Base-by-base conservation (phyloP, 73 alveolate genomes). In the Tetrahymena borealis region DNA sequence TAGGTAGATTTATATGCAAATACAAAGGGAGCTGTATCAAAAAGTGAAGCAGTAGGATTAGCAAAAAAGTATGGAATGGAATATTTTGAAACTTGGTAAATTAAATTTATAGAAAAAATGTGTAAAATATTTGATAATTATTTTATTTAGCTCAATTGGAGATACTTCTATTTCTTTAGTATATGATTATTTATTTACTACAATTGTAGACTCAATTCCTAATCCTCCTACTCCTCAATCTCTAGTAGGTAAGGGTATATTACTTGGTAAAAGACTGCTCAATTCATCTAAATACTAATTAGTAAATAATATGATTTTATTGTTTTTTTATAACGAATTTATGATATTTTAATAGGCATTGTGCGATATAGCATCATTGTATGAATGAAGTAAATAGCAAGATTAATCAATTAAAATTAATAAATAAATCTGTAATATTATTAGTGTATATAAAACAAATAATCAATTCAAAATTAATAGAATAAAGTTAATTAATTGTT, bases 51-150 rank as follows among this genome's bases (percentile, higher is more conserved):
- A 13, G 94, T 96, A 18, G 98, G 99, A 15, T 93, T 98, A 78
- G 99, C 99, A 7, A 95, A 99, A 90, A 98, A 98, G 93, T 98
- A 98, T 94, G 98, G 99, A 31, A 98, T 98, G 99, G 99, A 96
- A 90, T 98, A 98, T 92, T 98, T 97, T 94, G 99, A 98, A 95
- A 96, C 98, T 32, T 93, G 95, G 95, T 93, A 93, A 36, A 60
- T 18, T 12, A 78, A n/a, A 9, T 20, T 3, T 5, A 33, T 4
- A 77, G 18, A 28, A 24, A 35, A 39, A 60, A 85, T 12, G 36
- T n/a, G n/a, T n/a, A n/a, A n/a, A n/a, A n/a, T 40, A 24, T 78
- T 85, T 31, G 31, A 2, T 60, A 60, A 60, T 18, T 7, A 79
- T 39, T n/a, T 3, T 38, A 1, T 35, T 1, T 78, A 98, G 99